A percentile compares a stretch with the other conserved stretches of the same genome.
These are phyloP conservation scores for Rosa hybrid DNA, from an alignment of 331 rosid species.

Conservation along the genomic window DNA sequence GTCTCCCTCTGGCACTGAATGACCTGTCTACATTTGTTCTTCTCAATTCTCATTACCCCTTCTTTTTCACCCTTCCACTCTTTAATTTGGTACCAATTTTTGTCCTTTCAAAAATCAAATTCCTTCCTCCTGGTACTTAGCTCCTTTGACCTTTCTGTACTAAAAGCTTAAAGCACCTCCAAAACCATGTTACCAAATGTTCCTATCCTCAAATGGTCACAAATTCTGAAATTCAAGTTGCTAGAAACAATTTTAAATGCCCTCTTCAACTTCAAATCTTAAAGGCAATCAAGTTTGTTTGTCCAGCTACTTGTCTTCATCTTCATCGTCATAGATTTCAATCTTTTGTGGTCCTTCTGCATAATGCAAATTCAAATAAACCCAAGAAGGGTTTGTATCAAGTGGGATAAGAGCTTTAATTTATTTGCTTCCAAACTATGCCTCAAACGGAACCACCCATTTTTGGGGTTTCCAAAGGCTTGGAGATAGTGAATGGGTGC, in stretches of 20 bases:
- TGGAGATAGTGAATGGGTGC: not conserved
- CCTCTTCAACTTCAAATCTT: slow-evolving; percentile 7
- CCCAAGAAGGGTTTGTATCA: slow-evolving; percentile 1
- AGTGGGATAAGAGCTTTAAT: not conserved
- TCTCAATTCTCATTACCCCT: not conserved
- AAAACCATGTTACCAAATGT: slow-evolving; percentile 6
- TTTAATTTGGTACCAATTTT: slow-evolving; percentile 5
- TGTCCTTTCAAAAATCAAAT: not conserved
- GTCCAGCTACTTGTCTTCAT: not conserved
- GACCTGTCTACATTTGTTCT: not conserved
- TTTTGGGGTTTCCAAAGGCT: not conserved
- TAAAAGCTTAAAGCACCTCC: not conserved
- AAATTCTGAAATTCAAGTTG: slow-evolving; percentile 4
- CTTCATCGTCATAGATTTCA: not conserved
- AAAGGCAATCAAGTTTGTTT: not conserved
- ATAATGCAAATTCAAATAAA: slow-evolving; percentile 3
- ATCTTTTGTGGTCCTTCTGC: slow-evolving; percentile 18
- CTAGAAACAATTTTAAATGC: not conserved
- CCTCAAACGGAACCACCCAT: not conserved
- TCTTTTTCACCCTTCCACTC: slow-evolving; percentile 5
- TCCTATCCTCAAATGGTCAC: not conserved
- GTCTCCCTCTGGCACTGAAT: not conserved
- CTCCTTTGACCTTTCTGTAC: not conserved
- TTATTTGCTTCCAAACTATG: slow-evolving; percentile 1
- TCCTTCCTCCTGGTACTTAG: not conserved